Conservation (phyloP, 768 basidiomycete species). For the Panaeolus papilionaceus region DNA sequence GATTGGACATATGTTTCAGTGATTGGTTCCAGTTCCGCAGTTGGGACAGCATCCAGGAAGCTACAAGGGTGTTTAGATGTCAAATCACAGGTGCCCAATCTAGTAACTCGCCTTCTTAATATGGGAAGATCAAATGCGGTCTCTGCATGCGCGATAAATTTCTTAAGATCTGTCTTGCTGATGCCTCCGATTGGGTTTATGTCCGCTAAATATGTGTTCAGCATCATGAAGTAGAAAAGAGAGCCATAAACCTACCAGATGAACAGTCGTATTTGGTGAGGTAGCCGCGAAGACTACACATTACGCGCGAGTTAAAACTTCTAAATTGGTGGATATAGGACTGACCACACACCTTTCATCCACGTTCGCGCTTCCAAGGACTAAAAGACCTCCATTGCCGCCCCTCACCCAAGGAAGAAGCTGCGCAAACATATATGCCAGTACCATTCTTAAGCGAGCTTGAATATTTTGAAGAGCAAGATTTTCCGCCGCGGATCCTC, state of each 20-base stretch:
- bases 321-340: not conserved
- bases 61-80: conserved; percentile 46
- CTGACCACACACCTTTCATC: conserved; percentile 79
- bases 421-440: conserved; percentile 95
- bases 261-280: conserved; percentile 98
- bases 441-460: conserved; percentile 92
- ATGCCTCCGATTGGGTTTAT: conserved; percentile 99
- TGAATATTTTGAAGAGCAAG: conserved; percentile 98
- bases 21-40: conserved; percentile 96
- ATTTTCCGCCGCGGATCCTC: conserved; percentile 89
- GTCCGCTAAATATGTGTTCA: conserved; percentile 64
- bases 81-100: not conserved
- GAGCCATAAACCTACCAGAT: conserved; percentile 56
- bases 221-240: not conserved
- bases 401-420: conserved; percentile 93
- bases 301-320: not conserved
- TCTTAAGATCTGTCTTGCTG: conserved; percentile 96
- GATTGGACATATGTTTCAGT: conserved; percentile 94
- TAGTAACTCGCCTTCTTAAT: conserved; percentile 63
- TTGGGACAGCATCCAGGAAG: conserved; percentile 91
- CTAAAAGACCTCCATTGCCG: conserved; percentile 83
- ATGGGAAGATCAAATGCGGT: conserved; percentile 85
- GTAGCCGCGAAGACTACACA: conserved; percentile 86
- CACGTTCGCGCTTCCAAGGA: conserved; percentile 97
- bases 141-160: conserved; percentile 88